Conservation (phyloP, 163 green algal genomes). For the Prototheca wickerhamii region DNA sequence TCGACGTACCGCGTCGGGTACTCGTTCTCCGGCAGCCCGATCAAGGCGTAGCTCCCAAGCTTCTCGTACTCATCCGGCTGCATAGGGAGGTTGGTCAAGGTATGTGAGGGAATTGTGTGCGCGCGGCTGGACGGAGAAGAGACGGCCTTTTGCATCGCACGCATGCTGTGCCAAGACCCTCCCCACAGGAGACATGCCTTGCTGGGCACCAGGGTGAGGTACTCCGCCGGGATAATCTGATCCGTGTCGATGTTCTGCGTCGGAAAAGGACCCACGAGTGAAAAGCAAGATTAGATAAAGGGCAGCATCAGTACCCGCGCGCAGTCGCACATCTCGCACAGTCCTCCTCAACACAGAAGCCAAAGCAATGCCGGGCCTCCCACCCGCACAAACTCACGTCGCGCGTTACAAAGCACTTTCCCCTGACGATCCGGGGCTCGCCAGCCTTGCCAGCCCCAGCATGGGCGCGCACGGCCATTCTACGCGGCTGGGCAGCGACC, state of each 20-base stretch:
- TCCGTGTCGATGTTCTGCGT: constrained; percentile 95
- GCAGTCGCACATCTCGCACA: background rate
- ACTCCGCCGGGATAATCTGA: constrained; percentile 97
- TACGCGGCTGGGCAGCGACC: background rate
- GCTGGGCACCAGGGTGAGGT: constrained; percentile 92
- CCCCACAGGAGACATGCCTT: constrained; percentile 47
- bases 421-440: constrained; percentile 39
- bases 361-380: background rate
- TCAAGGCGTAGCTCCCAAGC: constrained; percentile 87
- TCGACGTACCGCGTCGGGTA: constrained; percentile 52
- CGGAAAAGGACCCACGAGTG: too few relatives aligned
- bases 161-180: background rate
- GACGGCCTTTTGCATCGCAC: constrained; percentile 3
- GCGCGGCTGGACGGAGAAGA: too few relatives aligned
- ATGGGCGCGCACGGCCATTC: constrained; percentile 10
- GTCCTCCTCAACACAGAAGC: background rate
- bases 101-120: background rate
- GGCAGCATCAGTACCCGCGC: too few relatives aligned
- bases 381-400: constrained; percentile 47
- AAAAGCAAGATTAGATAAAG: too few relatives aligned
- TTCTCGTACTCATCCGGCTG: constrained; percentile 97
- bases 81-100: constrained; percentile 4
- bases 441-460: constrained; percentile 29
- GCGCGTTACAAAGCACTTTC: constrained; percentile 66
- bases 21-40: constrained; percentile 71